Percentiles rank a stretch among this genome's conserved stretches.
These are phyloP conservation scores for Suhomyces terraborum DNA, from an alignment of 1,139 yeast genomes.

Conservation along the genomic window DNA sequence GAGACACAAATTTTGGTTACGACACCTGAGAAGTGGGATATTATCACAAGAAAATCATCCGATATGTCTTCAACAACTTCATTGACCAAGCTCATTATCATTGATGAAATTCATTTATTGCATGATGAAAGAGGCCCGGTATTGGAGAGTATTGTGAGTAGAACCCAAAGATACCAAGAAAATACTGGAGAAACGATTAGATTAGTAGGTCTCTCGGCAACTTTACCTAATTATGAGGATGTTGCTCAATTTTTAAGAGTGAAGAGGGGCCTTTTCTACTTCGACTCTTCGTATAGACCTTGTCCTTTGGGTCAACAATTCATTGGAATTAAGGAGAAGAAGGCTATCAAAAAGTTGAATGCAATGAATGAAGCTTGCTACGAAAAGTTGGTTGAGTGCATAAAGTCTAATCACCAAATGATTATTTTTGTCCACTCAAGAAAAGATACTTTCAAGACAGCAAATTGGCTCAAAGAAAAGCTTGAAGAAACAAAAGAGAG, in stretches of 20 bases:
- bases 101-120: slow-evolving; percentile 90
- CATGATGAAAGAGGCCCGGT: slow-evolving; percentile 98
- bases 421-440: slow-evolving; percentile 93
- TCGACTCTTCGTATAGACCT: slow-evolving; percentile 84
- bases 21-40: slow-evolving; percentile 98
- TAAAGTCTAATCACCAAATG: slow-evolving; percentile 62
- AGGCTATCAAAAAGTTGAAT: slow-evolving; percentile 71
- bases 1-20: slow-evolving; percentile 86
- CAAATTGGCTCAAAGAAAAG: slow-evolving; percentile 67
- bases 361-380: slow-evolving; percentile 93
- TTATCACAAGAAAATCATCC: slow-evolving; percentile 77
- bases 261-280: slow-evolving; percentile 64
- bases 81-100: slow-evolving; percentile 70
- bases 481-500: slow-evolving; percentile 58
- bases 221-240: slow-evolving; percentile 86
- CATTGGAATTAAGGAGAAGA: slow-evolving; percentile 84
- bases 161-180: slow-evolving; percentile 58
- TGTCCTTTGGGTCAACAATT: slow-evolving; percentile 90
- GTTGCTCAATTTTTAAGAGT: slow-evolving; percentile 84
- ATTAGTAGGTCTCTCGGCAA: slow-evolving; percentile 88
- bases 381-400: slow-evolving; percentile 74
- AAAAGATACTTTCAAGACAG: slow-evolving; percentile 87
- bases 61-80: slow-evolving; percentile 60
- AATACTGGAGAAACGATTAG: slow-evolving; percentile 53
- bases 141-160: slow-evolving; percentile 79